Percentiles rank a stretch among this genome's conserved stretches.
phyloP scores from a whole-genome alignment of 2,329 filamentous ascomycete species.

The Xylogone sp. region DNA sequence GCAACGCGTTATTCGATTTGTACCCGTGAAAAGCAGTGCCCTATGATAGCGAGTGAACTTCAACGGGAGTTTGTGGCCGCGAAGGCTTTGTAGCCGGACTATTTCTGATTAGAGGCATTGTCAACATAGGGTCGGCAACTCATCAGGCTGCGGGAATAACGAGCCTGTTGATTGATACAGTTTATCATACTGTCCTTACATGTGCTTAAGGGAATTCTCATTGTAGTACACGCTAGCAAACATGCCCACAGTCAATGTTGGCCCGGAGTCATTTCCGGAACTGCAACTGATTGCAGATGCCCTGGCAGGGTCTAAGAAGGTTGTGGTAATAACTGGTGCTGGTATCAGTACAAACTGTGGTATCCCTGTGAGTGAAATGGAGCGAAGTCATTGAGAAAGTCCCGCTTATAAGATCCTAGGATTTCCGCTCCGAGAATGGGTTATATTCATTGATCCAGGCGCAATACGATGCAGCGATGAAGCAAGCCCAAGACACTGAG shows the following conservation, averaged over 20 bases:
- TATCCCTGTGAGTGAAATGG: slow-evolving; percentile 56
- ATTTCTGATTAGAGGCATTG: no score
- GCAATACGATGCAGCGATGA: slow-evolving; percentile 53
- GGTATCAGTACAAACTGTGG: slow-evolving; percentile 75
- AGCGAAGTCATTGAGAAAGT: background rate
- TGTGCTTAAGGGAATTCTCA: background rate
- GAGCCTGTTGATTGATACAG: background rate
- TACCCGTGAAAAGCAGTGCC: no score
- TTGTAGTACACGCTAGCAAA: background rate
- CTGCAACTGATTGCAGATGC: slow-evolving; percentile 64
- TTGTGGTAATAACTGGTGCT: slow-evolving; percentile 69
- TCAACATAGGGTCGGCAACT: no score
- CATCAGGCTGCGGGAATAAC: no score
- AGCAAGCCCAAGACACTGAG: slow-evolving; percentile 25
- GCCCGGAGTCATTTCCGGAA: slow-evolving; percentile 16
- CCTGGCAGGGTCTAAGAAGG: slow-evolving; percentile 61
- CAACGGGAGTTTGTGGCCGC: no score
- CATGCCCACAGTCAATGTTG: slow-evolving; percentile 29
- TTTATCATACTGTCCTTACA: background rate
- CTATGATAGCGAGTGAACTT: no score
- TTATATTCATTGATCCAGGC: slow-evolving; percentile 70
- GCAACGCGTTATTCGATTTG: no score
- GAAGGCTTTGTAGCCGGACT: no score
- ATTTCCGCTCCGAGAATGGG: slow-evolving; percentile 69
- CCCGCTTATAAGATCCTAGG: slow-evolving; percentile 39